A percentile compares a stretch with the other conserved stretches of the same genome.
These are phyloP conservation scores for Eutrema yunnanense DNA, from an alignment of 345 rosid genomes.

Conservation along the genomic window DNA sequence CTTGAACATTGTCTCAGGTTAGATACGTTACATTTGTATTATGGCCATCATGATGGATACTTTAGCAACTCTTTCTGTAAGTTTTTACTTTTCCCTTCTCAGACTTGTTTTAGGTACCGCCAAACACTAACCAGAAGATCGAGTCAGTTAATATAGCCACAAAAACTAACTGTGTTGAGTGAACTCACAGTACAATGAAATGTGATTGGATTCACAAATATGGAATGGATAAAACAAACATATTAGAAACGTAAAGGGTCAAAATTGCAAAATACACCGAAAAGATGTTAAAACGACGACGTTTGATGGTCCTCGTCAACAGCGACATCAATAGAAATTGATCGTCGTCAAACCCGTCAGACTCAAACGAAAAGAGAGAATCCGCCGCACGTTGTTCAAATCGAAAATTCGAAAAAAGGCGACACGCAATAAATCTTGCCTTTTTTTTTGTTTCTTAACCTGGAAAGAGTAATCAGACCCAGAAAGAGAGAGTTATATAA, in stretches of 20 bases:
- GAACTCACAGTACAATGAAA: too few relatives aligned
- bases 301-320: slow-evolving; percentile 23
- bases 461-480: slow-evolving; percentile 13
- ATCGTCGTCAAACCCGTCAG: slow-evolving; percentile 25
- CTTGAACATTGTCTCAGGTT: too few relatives aligned
- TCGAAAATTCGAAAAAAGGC: slow-evolving; percentile 9
- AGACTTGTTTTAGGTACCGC: too few relatives aligned
- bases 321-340: slow-evolving; percentile 9
- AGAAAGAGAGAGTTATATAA: background rate
- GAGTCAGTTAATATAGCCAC: too few relatives aligned
- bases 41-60: too few relatives aligned
- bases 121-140: too few relatives aligned
- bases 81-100: too few relatives aligned
- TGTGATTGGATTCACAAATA: background rate
- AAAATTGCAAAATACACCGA: background rate
- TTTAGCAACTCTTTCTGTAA: too few relatives aligned
- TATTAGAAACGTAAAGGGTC: background rate
- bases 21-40: too few relatives aligned
- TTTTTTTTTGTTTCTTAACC: slow-evolving; percentile 12
- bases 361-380: slow-evolving; percentile 5
- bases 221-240: background rate
- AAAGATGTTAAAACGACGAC: background rate
- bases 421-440: background rate
- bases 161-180: too few relatives aligned
- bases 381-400: slow-evolving; percentile 32